A percentile compares a stretch with the other conserved stretches of the same genome.
Evolutionary conservation across 192 early-diverging fungal genomes (phyloP).

Genomic region (Podila minutissima): DNA sequence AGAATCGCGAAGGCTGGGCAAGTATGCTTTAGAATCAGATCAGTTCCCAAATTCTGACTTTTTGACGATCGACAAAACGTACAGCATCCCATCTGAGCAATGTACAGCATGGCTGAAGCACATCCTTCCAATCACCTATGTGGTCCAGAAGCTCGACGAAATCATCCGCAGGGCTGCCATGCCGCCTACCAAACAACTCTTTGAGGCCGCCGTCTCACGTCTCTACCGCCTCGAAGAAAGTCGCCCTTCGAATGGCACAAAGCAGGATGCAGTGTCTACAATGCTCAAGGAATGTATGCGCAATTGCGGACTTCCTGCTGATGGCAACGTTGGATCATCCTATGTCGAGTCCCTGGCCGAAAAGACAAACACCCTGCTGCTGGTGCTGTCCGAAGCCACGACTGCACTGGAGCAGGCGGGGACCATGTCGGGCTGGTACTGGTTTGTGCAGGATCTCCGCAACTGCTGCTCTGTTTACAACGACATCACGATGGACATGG

Average conservation of each 20-base stretch:
- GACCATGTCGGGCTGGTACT: slow-evolving; percentile 32
- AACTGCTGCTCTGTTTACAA: slow-evolving; percentile 8
- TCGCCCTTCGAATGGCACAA: no score
- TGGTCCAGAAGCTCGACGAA: background rate
- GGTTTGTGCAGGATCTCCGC: slow-evolving; percentile 39
- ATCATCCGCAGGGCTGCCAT: background rate
- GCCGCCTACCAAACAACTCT: slow-evolving; percentile 27
- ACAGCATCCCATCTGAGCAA: background rate
- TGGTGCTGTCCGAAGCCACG: slow-evolving; percentile 5
- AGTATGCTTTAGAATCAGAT: background rate
- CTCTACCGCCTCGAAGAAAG: slow-evolving; percentile 14
- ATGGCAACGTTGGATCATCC: slow-evolving; percentile 20
- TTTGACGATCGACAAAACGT: background rate
- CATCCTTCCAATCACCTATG: no score
- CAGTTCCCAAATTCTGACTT: slow-evolving; percentile 7
- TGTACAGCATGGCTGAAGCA: no score
- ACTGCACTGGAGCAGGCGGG: slow-evolving; percentile 4
- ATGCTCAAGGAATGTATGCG: slow-evolving; percentile 28
- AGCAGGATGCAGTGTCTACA: background rate
- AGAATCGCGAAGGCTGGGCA: slow-evolving; percentile 3
- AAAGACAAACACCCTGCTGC: slow-evolving; percentile 13
- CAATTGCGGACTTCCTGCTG: slow-evolving; percentile 34
- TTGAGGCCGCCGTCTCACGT: slow-evolving; percentile 41
- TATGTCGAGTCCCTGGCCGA: slow-evolving; percentile 32
- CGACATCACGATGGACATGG: background rate